Evolutionary conservation across 2,329 filamentous ascomycete species (phyloP), one percentile per base, ranked within the genome.

Genomic region (Trichoderma sp.): DNA sequence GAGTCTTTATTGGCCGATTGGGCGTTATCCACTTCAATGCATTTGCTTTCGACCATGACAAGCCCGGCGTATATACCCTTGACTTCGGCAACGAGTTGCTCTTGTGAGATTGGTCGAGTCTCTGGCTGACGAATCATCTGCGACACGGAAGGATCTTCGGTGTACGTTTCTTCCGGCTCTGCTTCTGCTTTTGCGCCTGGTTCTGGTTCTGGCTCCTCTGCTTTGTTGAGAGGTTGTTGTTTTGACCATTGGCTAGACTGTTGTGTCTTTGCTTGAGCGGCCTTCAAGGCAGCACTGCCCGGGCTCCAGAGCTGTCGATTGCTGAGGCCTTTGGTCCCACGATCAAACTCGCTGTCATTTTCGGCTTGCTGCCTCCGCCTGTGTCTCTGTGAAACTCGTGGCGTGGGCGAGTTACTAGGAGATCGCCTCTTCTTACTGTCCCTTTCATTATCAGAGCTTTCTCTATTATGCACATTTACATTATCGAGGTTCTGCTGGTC

Each of bases 31-130:
- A 96, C 90, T 66, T 96, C 91, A 0, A 96, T 94, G 73, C 93
- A 95, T 73, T 96, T 93, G 28, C 87, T 88, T 76, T 98, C 95
- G 0, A 97, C 92, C 88, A 96, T 92, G 0, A 93, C 90, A 0
- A 97, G 80, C 0, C 92, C 93, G 0, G 90, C 89, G 74, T 97
- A 97, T 4, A 96, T 96, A 0, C 89, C 89, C 69, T 93, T 93
- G 0, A 96, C 91, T 74, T 97, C 93, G 0, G 89, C 88, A 0
- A 93, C 87, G 0, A 97, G 83, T 73, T 97, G 91, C 0, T 94
- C 90, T 70, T 93, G 90, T 0, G 89, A 90, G 8, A 96, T 94
- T 0, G 88, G 86, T 0, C 89, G 81, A 0, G 89, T 92, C 61
- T 90, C 85, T 0, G 86, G 88, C 72, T 93, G 72, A 1, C 68